Evolutionary conservation across 345 rosid genomes (phyloP).

Genomic region (rapeseed (Brassica napus)): Da-Ae NC_063445.1:27793001-27793500

Average conservation of each 20-base stretch:
- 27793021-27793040: slow-evolving; percentile 1
- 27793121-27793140: not conserved
- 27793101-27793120: not conserved
- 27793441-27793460: slow-evolving; percentile 18
- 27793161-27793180: not conserved
- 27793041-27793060: slow-evolving; percentile 15
- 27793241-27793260: not conserved
- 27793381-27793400: too few relatives aligned
- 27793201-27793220: not conserved
- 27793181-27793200: not conserved
- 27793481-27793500: slow-evolving; percentile 6
- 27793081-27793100: slow-evolving; percentile 18
- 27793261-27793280: not conserved
- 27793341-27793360: not conserved
- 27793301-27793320: slow-evolving; percentile 12
- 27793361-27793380: too few relatives aligned
- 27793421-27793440: slow-evolving; percentile 10
- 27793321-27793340: slow-evolving; percentile 11
- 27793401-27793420: not conserved
- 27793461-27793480: slow-evolving; percentile 16
- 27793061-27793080: not conserved
- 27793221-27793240: slow-evolving; percentile 11
- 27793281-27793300: slow-evolving; percentile 2
- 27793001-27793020: not conserved
- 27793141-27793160: not conserved